Base-by-base conservation (phyloP, 2,329 filamentous ascomycete genomes). In the Cephalotrichum gorgonifer region DNA sequence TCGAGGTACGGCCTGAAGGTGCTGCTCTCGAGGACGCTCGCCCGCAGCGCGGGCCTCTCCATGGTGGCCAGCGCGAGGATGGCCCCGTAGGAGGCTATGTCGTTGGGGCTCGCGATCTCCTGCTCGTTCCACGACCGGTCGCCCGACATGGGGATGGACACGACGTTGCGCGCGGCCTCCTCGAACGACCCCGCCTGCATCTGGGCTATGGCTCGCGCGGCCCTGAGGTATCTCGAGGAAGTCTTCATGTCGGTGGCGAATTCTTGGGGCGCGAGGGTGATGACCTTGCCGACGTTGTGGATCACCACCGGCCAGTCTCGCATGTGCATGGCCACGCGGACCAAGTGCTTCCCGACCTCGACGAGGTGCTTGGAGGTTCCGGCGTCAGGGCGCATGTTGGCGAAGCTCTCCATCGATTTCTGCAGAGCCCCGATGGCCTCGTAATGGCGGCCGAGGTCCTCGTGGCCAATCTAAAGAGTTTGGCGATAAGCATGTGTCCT, bases 11-110 rank as follows among this genome's bases (percentile, higher is more conserved):
- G 81, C 47, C 93, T 85, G 70, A 98, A 98, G 11, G 75, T 72
- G 30, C 72, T 71, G 60, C 88, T 95, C 33, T 93, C 87, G 1
- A 98, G 77, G 2, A 97, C 88, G 6, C 74, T 73, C 6, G 67
- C 70, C 62, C 93, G 85, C 22, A 98, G 73, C 53, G 88, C 81
- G 7, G 74, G 71, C 44, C 93, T 81, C 52, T 86, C 78, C 86
- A 97, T 94, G 2, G 88, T 89, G 25, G 91, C 91, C 23, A 98
- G 77, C 6, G 93, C 88, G 55, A 91, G 85, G 23, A 98, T 78
- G 5, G 88, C 90, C 44, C 91, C 93, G 57, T 97, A 98, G 8
- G 93, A 78, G 20, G 93, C 91, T 22, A 98, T 73, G 58, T 98
- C 93, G 60, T 96, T 96, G 6, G 83, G 77, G 26, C 82, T 89